Evolutionary conservation across 2,329 filamentous ascomycete genomes (phyloP), one percentile per base, ranked within the genome.

Genomic region (Fusarium haematococcum): DNA sequence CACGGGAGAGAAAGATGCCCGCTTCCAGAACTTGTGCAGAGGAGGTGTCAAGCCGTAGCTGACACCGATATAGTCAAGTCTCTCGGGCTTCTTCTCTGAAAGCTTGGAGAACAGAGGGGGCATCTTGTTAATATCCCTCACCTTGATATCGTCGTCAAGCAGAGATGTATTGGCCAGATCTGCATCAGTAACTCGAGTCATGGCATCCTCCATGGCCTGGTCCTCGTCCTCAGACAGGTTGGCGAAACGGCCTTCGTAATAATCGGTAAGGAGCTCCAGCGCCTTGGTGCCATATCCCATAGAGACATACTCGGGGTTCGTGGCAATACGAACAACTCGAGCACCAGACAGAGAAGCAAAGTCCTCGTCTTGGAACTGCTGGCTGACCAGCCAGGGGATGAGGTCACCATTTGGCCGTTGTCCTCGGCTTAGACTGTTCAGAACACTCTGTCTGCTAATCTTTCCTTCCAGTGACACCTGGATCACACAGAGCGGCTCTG

Each of bases 1-100:
- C 1, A 99, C 94, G 0, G 97, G 97, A 3, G 92, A 91, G 81
- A 98, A 99, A 1, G 88, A 88, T 18, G 93, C 91, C 39, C 94
- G 93, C 84, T 98, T 98, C 97, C 97, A 99, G 87, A 99, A 99
- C 80, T 94, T 97, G 85, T 98, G 97, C 16, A 99, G 90, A 16
- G 91, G 88, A 43, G 92, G 88, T 0, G 97, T 99, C 66, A 99
- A 87, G 63, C 97, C 97, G 81, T 97, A 99, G 79, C 94, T 97
- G 59, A 99, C 97, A 80, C 97, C 97, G 18, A 99, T 84, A 80
- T 98, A 99, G 84, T 99, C 97, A 8, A 99, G 90, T 7, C 86
- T 86, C 52, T 94, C 92, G 0, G 97, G 93, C 67, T 91, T 92
- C 74, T 94, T 91, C 84, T 99, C 95, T 0, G 93, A 91, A 33